Conservation (phyloP, 441 rosid species). For the Erodium trifolium region DNA sequence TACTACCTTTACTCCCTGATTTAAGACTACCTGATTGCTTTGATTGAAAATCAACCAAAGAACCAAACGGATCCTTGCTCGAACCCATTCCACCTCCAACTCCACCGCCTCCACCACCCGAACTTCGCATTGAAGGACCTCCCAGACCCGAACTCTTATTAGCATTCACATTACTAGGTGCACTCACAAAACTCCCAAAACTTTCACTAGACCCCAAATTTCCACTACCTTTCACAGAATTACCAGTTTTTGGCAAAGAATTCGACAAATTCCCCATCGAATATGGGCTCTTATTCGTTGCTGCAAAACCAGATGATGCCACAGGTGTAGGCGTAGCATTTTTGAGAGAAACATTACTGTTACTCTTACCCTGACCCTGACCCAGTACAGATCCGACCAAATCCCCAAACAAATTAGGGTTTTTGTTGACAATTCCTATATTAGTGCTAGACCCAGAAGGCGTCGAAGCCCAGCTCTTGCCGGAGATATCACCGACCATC, state of each 20-base stretch:
- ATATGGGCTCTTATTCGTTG: conserved; percentile 36
- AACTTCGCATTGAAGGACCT: conserved; percentile 50
- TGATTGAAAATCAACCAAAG: conserved; percentile 58
- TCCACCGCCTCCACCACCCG: conserved; percentile 33
- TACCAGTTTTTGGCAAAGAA: conserved; percentile 59
- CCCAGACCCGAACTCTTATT: conserved; percentile 46
- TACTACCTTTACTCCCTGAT: conserved; percentile 33
- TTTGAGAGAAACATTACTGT: conserved; percentile 60
- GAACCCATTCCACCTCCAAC: conserved; percentile 36
- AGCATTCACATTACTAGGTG: conserved; percentile 27
- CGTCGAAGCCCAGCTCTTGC: conserved; percentile 73
- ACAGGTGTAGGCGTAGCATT: conserved; percentile 31
- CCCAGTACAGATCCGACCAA: conserved; percentile 77
- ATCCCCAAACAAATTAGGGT: conserved; percentile 76
- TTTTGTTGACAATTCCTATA: conserved; percentile 57
- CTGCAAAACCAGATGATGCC: conserved; percentile 15
- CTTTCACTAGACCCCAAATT: conserved; percentile 37
- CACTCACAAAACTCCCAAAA: conserved; percentile 30
- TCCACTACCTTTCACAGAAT: conserved; percentile 32
- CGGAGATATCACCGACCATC: conserved; percentile 84
- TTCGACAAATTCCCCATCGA: conserved; percentile 71
- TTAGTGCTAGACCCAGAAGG: conserved; percentile 39
- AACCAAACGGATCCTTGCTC: conserved; percentile 68
- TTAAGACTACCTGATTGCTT: conserved; percentile 45
- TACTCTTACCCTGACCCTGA: conserved; percentile 35